Base-by-base conservation (phyloP, 495 filamentous ascomycete genomes). In the Aspergillus panamensis region DNA sequence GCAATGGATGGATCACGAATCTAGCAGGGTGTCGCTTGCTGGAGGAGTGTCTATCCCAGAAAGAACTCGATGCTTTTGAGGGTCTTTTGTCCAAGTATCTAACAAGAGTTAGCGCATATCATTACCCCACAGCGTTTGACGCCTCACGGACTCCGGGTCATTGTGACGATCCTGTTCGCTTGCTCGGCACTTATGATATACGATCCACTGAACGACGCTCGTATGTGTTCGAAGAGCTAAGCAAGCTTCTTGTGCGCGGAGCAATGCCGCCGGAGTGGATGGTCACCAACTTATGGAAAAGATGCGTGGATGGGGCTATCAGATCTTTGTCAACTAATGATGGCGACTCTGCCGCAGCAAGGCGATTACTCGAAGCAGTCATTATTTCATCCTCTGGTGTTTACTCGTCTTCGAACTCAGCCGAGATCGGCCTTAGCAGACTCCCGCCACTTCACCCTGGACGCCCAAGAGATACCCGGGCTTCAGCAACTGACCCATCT, bases 181-280 rank as follows among this genome's bases (percentile, higher is more conserved):
- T 74, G 48, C 58, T 79, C 14, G 61, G 68, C 25, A 67, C 40
- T 37, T 77, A 77, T 53, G 63, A 66, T 60, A 13, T 51, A 42
- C 53, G 58, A 57, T 52, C 54, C 43, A 37, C 53, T 13, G 52
- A 61, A 32, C 57, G 66, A 44, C 72, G 60, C 35, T 68, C 66
- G 37, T 79, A 64, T 51, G 65, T 70, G 25, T 80, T 74, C 55
- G 60, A 69, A 30, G 69, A 80, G 44, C 49, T 77, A 39, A 62
- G 73, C 16, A 69, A 66, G 43, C 69, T 80, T 53, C 68, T 81
- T 39, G 40, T 55, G 9, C 70, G 69, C 32, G 63, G 72, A 13
- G 59, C 65, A 10, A 19, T 81, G 9, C 73, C 77, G n/a, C 60
- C 77, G 1, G 74, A 80, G 44, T 81, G 77, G 79, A 77, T 81